These are phyloP conservation scores for Apium graveolens DNA, from an alignment of 129 eudicot species.

Conservation along the genomic window DNA sequence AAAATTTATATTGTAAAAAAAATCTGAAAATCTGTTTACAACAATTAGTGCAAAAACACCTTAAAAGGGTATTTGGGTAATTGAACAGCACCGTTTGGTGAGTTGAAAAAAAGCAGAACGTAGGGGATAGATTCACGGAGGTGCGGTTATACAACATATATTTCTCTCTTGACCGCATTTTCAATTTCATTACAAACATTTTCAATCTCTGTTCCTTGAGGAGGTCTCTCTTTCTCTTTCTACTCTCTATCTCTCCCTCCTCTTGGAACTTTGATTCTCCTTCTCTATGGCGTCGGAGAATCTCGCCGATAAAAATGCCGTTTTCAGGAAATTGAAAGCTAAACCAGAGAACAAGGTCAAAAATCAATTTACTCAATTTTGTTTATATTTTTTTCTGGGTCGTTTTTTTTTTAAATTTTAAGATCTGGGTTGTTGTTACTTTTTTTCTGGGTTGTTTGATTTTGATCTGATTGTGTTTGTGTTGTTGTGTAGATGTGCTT, in stretches of 20 bases:
- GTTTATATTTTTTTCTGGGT: conserved; percentile 21
- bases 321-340: conserved; percentile 84
- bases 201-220: conserved; percentile 28
- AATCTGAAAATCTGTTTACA: too few species aligned
- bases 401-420: conserved; percentile 48
- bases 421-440: conserved; percentile 4
- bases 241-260: conserved; percentile 18
- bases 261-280: conserved; percentile 32
- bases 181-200: neutral
- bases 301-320: conserved; percentile 63
- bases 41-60: too few species aligned
- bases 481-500: conserved; percentile 71
- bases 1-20: too few species aligned
- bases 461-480: conserved; percentile 26
- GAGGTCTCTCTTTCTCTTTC: conserved; percentile 33
- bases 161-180: neutral
- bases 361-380: neutral
- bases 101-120: neutral
- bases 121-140: conserved; percentile 17
- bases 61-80: neutral
- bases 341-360: conserved; percentile 88
- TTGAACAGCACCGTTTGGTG: neutral
- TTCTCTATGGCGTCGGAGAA: conserved; percentile 65
- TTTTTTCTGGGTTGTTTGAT: conserved; percentile 2
- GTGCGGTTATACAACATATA: conserved; percentile 23